Base-by-base conservation (phyloP, 257 asterid genomes). In the Prunella vulgaris region DNA sequence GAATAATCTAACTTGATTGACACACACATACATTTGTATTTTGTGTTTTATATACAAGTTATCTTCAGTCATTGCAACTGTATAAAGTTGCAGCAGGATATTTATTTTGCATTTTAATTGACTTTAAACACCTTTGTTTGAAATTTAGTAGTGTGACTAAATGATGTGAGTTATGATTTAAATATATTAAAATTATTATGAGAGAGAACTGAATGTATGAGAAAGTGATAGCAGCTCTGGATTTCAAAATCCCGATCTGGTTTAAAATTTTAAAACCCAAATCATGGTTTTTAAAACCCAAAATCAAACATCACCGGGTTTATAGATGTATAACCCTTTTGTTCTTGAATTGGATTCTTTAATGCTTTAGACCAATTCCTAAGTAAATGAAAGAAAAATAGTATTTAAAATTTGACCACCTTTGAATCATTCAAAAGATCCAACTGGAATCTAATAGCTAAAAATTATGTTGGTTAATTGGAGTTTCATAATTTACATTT, bases 21-120 rank as follows among this genome's bases (percentile, higher is more conserved):
- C 24, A 38, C 4, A 7, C 8, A 10, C 33, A 6, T 5, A 3
- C 14, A 15, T 28, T 13, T 6, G 7, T n/a, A 25, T 14, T 14
- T 3, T 32, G 66, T 38, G 20, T 66, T 40, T 74, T 57, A 17
- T 56, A 18, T 38, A 59, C 35, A 27, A 69, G 70, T 60, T 65
- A 42, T 1, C 58, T 53, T 46, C 57, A n/a, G 14, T 15, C 20
- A 20, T 64, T 74, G 32, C 15, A 37, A 46, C 61, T 48, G 4
- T 60, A 42, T n/a, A 51, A 7, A 65, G 32, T 7, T 15, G 25
- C 24, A 24, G 69, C 18, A 17, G 44, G 28, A 25, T 25, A 3
- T 1, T 25, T 1, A 3, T 25, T 25, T 25, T 25, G 28, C 1
- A 3, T 25, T 25, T 25, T 25, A 25, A 1, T 1, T 25, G 28